A percentile compares a stretch with the other conserved stretches of the same genome.
Evolutionary conservation across 2,329 filamentous ascomycete species (phyloP).

Genomic region (Biscogniauxia marginata): DNA sequence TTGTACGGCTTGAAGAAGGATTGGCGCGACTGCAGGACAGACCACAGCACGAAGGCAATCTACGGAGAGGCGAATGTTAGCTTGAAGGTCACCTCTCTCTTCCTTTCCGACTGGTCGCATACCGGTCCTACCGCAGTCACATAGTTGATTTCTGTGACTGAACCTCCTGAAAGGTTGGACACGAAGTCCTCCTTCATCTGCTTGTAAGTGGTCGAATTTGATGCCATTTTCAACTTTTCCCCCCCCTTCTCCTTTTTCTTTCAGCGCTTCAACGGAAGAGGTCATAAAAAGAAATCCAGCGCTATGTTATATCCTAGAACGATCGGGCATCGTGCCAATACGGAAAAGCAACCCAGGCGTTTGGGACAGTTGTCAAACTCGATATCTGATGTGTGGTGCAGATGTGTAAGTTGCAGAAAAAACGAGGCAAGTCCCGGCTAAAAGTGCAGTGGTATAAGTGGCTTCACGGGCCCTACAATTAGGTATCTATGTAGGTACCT

Average conservation of each 20-base stretch:
- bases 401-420: not conserved
- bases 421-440: not conserved
- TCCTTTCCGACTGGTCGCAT: constrained; percentile 38
- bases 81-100: not conserved
- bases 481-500: no score
- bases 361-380: constrained; percentile 17
- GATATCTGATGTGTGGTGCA: constrained; percentile 16
- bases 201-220: constrained; percentile 68
- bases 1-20: constrained; percentile 80
- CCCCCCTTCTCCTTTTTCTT: not conserved
- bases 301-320: not conserved
- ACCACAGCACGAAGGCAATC: constrained; percentile 85
- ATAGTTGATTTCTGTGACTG: constrained; percentile 80
- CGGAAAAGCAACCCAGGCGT: constrained; percentile 1
- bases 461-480: no score
- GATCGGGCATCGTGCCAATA: not conserved
- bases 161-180: constrained; percentile 82
- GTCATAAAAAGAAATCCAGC: not conserved
- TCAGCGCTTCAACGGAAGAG: not conserved
- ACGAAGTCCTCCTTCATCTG: constrained; percentile 93
- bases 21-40: constrained; percentile 78
- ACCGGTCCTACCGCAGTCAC: constrained; percentile 86
- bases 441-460: no score
- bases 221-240: constrained; percentile 22
- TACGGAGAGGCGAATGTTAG: constrained; percentile 38